Percentiles rank a stretch among this genome's conserved stretches.
These are phyloP conservation scores for Sonneratia caseolaris DNA, from an alignment of 345 rosid genomes.

Conservation along the genomic window DNA sequence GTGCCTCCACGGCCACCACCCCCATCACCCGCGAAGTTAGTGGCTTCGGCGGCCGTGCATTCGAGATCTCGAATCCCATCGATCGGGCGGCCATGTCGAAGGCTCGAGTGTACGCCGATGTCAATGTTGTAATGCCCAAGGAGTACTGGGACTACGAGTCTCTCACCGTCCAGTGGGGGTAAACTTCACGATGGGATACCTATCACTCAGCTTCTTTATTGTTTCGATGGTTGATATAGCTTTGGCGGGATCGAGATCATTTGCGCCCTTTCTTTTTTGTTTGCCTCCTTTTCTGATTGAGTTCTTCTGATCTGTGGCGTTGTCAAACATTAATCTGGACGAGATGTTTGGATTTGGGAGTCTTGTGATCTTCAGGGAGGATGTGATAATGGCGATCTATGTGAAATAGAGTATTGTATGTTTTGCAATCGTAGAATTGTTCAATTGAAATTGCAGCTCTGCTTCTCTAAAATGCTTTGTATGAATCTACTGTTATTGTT, in stretches of 20 bases:
- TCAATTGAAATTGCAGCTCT: neutral
- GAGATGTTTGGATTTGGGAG: neutral
- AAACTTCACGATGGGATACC: constrained; percentile 3
- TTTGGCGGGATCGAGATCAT: neutral
- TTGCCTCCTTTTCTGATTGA: neutral
- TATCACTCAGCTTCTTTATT: neutral
- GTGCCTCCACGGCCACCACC: constrained; percentile 1
- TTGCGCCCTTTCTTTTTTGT: neutral
- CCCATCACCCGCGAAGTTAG: neutral
- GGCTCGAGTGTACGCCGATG: constrained; percentile 73
- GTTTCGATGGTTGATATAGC: neutral
- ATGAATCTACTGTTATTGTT: neutral
- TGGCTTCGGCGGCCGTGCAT: constrained; percentile 4
- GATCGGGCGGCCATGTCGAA: constrained; percentile 58
- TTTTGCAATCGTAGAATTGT: neutral
- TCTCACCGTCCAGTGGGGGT: constrained; percentile 69
- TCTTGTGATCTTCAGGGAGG: neutral
- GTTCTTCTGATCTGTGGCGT: neutral
- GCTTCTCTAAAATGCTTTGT: neutral
- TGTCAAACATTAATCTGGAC: neutral
- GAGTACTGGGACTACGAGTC: constrained; percentile 60
- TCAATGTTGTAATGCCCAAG: constrained; percentile 78
- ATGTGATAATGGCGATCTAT: neutral
- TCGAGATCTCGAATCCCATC: constrained; percentile 1
- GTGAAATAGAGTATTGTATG: neutral